Evolutionary conservation across 352 stramenopile genomes (phyloP).

Genomic region (Pythium utonaiense): DNA sequence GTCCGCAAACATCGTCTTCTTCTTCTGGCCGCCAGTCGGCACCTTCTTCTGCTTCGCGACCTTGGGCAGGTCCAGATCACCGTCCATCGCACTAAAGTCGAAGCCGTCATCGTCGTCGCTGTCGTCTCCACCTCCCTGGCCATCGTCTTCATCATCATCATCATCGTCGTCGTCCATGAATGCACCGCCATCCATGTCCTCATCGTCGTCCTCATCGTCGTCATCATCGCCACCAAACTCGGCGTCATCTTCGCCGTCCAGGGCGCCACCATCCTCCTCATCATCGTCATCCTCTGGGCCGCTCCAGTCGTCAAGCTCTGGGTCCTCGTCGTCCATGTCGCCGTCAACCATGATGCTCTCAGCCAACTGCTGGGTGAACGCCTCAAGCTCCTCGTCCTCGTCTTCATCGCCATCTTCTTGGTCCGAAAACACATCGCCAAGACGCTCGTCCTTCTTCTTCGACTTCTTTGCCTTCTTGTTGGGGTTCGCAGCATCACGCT

Average conservation of each 20-base stretch:
- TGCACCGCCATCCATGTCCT: slow-evolving; percentile 26
- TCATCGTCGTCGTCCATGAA: slow-evolving; percentile 18
- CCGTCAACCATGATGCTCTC: slow-evolving; percentile 87
- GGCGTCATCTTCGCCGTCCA: slow-evolving; percentile 51
- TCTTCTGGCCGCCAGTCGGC: slow-evolving; percentile 36
- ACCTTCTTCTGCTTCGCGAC: slow-evolving; percentile 55
- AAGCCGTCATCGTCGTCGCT: slow-evolving; percentile 23
- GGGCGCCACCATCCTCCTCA: slow-evolving; percentile 16
- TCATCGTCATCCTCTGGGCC: slow-evolving; percentile 40
- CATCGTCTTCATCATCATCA: slow-evolving; percentile 21
- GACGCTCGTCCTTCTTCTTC: slow-evolving; percentile 23
- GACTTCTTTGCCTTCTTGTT: slow-evolving; percentile 21
- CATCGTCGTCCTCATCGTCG: slow-evolving; percentile 35
- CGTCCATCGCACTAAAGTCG: slow-evolving; percentile 49
- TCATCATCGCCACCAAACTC: slow-evolving; percentile 23
- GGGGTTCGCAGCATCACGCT: slow-evolving; percentile 37
- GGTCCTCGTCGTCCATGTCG: slow-evolving; percentile 73
- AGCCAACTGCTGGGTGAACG: slow-evolving; percentile 86
- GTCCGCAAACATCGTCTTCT: slow-evolving; percentile 69
- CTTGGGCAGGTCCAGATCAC: slow-evolving; percentile 31
- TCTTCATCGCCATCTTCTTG: slow-evolving; percentile 45
- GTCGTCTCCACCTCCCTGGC: slow-evolving; percentile 11
- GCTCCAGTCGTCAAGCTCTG: slow-evolving; percentile 67
- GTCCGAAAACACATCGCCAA: slow-evolving; percentile 58
- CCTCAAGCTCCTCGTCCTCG: slow-evolving; percentile 82